Evolutionary conservation across 768 basidiomycete genomes (phyloP).

Genomic region (Dioszegia hungarica): DNA sequence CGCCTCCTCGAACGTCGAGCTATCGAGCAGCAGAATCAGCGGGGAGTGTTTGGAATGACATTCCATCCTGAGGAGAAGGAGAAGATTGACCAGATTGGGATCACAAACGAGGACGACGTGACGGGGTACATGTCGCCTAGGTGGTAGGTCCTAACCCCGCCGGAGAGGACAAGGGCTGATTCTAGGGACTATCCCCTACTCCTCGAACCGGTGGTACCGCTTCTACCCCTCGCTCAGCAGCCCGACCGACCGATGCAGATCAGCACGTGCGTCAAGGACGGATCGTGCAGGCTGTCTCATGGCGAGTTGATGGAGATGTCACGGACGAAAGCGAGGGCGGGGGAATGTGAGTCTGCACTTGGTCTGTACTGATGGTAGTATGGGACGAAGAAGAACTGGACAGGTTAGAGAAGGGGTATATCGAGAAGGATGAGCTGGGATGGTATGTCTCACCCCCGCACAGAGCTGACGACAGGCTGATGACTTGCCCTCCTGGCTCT

Average conservation of each 20-base stretch:
- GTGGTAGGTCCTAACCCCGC: background rate
- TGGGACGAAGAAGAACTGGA: slow-evolving; percentile 8
- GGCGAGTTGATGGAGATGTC: slow-evolving; percentile 6
- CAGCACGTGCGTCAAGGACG: slow-evolving; percentile 4
- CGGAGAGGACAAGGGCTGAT: background rate
- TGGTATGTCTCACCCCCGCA: background rate
- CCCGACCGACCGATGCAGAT: slow-evolving; percentile 5
- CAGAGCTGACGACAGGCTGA: background rate
- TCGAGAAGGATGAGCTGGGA: background rate
- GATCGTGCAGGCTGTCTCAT: slow-evolving; percentile 7
- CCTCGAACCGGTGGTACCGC: background rate
- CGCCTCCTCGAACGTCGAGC: slow-evolving; percentile 1
- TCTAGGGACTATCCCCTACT: slow-evolving; percentile 4
- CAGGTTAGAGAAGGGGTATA: background rate
- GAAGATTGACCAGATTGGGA: background rate
- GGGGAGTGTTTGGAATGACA: slow-evolving; percentile 3
- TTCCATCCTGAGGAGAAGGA: background rate
- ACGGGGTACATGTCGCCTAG: slow-evolving; percentile 4
- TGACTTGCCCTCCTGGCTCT: background rate
- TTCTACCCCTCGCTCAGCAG: slow-evolving; percentile 1
- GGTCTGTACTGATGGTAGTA: background rate
- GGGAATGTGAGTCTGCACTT: background rate
- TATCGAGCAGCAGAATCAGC: background rate
- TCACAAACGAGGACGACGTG: slow-evolving; percentile 3
- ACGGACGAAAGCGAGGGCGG: background rate